Evolutionary conservation across 441 rosid genomes (phyloP), one percentile per base, ranked within the genome.

Genomic region (Gossypium schwendimanii): DNA sequence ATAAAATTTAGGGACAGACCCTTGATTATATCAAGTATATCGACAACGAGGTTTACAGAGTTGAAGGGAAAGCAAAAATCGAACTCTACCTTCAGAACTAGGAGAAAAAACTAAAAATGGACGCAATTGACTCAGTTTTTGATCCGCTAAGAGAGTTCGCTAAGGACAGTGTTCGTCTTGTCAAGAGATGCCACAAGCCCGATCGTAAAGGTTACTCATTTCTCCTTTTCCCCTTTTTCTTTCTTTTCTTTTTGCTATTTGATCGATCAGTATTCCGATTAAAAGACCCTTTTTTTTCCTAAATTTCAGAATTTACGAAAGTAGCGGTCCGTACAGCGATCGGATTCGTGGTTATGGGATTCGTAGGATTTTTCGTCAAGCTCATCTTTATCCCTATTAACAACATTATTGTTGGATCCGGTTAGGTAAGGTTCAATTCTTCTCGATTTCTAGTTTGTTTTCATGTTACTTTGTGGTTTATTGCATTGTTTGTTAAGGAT

Each of bases 161-260:
- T 24, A 86, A 88, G 84, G 91, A 89, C 78, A 88, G 92, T 78
- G 77, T 80, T 21, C 89, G 90, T 28, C 91, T 87, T 69, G 94
- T 87, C 75, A 86, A 89, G 85, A 82, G 90, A 23, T 89, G 90
- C 83, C 94, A 87, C 87, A 89, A 87, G 81, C 92, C 92, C 72
- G 92, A 87, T 63, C 87, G 86, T 77, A 89, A 89, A 86, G 94
- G 90, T 87, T 52, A 10, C 3, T n/a, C 9, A 0, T 23, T 20
- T 39, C 36, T 26, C 1, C 23, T 21, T 17, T 47, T 1, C 24
- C 50, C 45, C 6, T n/a, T 8, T 23, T 59, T 18, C 0, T 23
- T 44, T 3, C 7, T 26, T 7, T 10, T 69, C 14, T 9, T 8
- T 6, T 54, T 33, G 47, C 28, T 17, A 31, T 4, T 4, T 31